Conservation (phyloP, 2,329 filamentous ascomycete species). For the Aspergillus unguis region DNA sequence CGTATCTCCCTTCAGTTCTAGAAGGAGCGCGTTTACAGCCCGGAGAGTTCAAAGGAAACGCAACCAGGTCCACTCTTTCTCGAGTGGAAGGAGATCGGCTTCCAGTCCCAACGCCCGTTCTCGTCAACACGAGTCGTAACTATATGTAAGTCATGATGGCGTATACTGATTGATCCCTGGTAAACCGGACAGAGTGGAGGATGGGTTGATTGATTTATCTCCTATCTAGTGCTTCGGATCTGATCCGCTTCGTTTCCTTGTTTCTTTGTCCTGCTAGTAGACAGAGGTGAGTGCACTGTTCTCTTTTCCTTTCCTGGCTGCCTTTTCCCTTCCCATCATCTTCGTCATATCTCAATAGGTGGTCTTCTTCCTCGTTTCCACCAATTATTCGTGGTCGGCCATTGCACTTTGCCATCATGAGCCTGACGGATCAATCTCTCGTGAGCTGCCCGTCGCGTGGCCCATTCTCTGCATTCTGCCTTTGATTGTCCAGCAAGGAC, state of each 20-base stretch:
- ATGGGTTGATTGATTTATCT: not conserved
- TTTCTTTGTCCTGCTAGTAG: constrained; percentile 1
- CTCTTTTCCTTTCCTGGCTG: constrained; percentile 5
- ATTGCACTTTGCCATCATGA: too few relatives aligned
- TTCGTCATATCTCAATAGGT: not conserved
- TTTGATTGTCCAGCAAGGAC: too few relatives aligned
- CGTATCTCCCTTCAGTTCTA: constrained; percentile 10
- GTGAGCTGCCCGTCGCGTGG: not conserved
- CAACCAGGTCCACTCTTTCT: constrained; percentile 1
- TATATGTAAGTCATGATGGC: constrained; percentile 2
- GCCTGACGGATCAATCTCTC: not conserved
- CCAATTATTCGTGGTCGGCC: too few relatives aligned
- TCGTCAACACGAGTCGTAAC: not conserved
- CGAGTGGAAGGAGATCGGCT: constrained; percentile 3
- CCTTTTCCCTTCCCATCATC: not conserved
- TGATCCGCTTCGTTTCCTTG: not conserved
- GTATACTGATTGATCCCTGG: constrained; percentile 1
- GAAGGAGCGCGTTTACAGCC: constrained; percentile 6
- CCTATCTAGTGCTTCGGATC: constrained; percentile 5
- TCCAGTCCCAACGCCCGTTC: not conserved
- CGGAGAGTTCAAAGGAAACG: constrained; percentile 2
- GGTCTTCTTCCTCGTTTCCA: too few relatives aligned
- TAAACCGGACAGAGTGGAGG: not conserved
- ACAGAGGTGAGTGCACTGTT: constrained; percentile 9
- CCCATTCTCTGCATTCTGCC: too few relatives aligned